Conservation (phyloP, 768 basidiomycete genomes). For the Podaxis rugospora region DNA sequence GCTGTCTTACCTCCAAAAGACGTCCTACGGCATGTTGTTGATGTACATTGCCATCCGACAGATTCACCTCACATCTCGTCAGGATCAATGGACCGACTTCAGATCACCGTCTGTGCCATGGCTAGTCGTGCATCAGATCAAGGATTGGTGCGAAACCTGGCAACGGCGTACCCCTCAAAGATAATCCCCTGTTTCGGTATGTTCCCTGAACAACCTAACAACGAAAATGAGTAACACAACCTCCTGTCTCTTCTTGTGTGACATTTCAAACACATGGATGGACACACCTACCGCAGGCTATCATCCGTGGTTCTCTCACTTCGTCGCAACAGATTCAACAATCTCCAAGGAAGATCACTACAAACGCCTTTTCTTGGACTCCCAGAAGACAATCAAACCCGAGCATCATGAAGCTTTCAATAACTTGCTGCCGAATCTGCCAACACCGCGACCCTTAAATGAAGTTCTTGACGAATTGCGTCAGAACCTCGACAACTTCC, state of each 20-base stretch:
- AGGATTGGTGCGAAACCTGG: slow-evolving; percentile 61
- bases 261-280: background rate
- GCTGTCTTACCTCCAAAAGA: slow-evolving; percentile 22
- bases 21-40: slow-evolving; percentile 68
- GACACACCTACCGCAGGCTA: slow-evolving; percentile 49
- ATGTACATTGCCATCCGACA: slow-evolving; percentile 92
- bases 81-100: slow-evolving; percentile 48
- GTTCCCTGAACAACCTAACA: slow-evolving; percentile 18
- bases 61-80: slow-evolving; percentile 51
- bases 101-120: slow-evolving; percentile 83
- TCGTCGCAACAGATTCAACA: slow-evolving; percentile 47
- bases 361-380: slow-evolving; percentile 52
- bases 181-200: slow-evolving; percentile 88
- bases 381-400: slow-evolving; percentile 10
- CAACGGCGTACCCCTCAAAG: slow-evolving; percentile 52
- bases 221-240: too few species aligned
- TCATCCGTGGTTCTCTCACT: slow-evolving; percentile 92
- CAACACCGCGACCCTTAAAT: slow-evolving; percentile 62
- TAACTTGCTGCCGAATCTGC: slow-evolving; percentile 58
- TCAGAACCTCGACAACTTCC: slow-evolving; percentile 52
- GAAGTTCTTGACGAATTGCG: slow-evolving; percentile 60
- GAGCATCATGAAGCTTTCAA: slow-evolving; percentile 42
- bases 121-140: slow-evolving; percentile 67
- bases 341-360: slow-evolving; percentile 74
- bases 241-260: background rate